phyloP scores from a whole-genome alignment of 495 filamentous ascomycete genomes.

The Cercophora scortea region DNA sequence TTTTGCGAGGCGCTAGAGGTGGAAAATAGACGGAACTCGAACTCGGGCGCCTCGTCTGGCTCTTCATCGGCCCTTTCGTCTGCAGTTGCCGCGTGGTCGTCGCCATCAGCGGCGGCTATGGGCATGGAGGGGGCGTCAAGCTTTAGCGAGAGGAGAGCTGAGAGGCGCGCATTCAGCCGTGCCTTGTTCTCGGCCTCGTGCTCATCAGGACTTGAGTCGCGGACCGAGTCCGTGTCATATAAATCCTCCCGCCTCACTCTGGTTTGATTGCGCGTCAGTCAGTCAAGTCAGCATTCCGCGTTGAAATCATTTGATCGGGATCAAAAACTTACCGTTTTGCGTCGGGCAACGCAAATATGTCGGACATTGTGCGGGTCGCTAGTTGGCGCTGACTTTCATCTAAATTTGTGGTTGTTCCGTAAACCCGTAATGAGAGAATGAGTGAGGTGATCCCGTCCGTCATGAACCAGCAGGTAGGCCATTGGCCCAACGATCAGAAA shows the following conservation, averaged over 20 bases:
- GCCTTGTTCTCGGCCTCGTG: conserved; percentile 23
- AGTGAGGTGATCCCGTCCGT: too few species aligned
- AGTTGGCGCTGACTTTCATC: too few species aligned
- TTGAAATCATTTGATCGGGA: not conserved
- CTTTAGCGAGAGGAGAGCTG: conserved; percentile 28
- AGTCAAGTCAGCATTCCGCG: not conserved
- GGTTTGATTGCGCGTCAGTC: conserved; percentile 3
- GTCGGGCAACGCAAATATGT: conserved; percentile 45
- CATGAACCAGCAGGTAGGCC: too few species aligned
- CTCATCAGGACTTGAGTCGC: conserved; percentile 11
- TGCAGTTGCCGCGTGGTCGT: not conserved
- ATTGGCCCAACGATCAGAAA: too few species aligned
- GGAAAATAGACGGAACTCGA: conserved; percentile 48
- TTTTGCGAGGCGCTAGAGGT: conserved; percentile 26
- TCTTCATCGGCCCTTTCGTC: not conserved
- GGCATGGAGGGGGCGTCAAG: conserved; percentile 1
- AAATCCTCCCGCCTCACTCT: conserved; percentile 49
- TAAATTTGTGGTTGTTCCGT: too few species aligned
- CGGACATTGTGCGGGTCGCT: not conserved
- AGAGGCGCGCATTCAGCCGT: conserved; percentile 35
- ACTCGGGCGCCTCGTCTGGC: conserved; percentile 25
- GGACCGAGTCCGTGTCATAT: conserved; percentile 27
- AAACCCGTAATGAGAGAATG: too few species aligned
- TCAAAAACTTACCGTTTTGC: conserved; percentile 41
- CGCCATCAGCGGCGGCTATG: not conserved